These are phyloP conservation scores for Elaeis guineensis DNA, from an alignment of 176 grass and related monocot species.

Conservation along the genomic window DNA sequence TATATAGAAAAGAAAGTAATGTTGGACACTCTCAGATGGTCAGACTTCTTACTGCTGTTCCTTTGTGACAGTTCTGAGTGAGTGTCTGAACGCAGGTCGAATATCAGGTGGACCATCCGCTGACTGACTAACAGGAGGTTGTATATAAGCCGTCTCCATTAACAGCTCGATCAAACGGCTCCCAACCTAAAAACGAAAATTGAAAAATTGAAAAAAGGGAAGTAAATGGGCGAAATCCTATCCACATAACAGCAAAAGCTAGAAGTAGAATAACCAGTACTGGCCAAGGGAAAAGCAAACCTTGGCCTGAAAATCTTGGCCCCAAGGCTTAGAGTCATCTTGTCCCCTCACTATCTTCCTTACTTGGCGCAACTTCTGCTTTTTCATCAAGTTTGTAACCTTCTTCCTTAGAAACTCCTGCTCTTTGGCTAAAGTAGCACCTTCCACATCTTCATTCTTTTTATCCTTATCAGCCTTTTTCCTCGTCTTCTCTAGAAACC, in stretches of 20 bases:
- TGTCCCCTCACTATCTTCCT: constrained; percentile 60
- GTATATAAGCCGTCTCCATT: constrained; percentile 87
- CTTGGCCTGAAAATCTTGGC: constrained; percentile 88
- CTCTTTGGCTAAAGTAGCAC: constrained; percentile 30
- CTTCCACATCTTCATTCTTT: constrained; percentile 33
- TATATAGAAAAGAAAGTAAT: not conserved
- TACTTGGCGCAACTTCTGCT: constrained; percentile 62
- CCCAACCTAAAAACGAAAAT: constrained; percentile 53
- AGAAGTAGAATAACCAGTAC: no score
- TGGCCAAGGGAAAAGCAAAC: constrained; percentile 21
- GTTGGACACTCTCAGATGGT: no score
- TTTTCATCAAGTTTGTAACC: constrained; percentile 75
- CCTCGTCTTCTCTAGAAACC: constrained; percentile 82
- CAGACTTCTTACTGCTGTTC: constrained; percentile 46
- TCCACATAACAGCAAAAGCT: no score
- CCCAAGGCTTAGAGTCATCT: constrained; percentile 74
- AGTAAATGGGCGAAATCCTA: no score
- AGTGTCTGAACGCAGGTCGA: constrained; percentile 84
- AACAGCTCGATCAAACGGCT: constrained; percentile 91
- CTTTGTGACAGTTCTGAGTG: constrained; percentile 41
- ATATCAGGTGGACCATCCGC: constrained; percentile 82
- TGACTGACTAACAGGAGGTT: constrained; percentile 71
- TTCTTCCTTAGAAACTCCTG: constrained; percentile 75
- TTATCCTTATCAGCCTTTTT: constrained; percentile 56
- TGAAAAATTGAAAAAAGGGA: constrained; percentile 3